phyloP scores from a whole-genome alignment of 257 asterid genomes.

The Fraxinus quadrangulata region DNA sequence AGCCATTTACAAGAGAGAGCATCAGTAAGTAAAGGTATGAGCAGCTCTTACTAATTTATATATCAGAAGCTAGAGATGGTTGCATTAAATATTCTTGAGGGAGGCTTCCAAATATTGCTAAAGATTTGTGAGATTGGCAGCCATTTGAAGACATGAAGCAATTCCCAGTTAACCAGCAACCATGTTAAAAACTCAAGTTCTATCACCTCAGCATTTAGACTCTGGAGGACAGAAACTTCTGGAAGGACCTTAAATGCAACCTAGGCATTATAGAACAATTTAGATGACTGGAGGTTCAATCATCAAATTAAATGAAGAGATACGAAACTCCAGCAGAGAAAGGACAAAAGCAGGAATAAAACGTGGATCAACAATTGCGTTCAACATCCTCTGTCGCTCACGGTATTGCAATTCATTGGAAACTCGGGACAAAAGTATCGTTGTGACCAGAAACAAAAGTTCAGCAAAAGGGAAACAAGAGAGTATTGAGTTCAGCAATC shows the following conservation, averaged over 20 bases:
- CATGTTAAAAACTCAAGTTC: slow-evolving; percentile 53
- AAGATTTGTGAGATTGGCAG: slow-evolving; percentile 44
- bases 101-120: slow-evolving; percentile 62
- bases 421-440: background rate
- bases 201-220: slow-evolving; percentile 39
- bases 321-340: background rate
- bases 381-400: background rate
- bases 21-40: background rate
- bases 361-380: background rate
- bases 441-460: background rate
- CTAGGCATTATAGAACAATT: background rate
- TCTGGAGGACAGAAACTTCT: background rate
- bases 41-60: background rate
- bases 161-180: slow-evolving; percentile 36
- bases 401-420: too few species aligned
- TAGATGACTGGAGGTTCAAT: background rate
- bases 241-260: background rate
- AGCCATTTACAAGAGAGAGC: background rate
- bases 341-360: background rate
- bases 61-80: slow-evolving; percentile 6
- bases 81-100: slow-evolving; percentile 47
- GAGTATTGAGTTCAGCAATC: background rate
- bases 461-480: background rate
- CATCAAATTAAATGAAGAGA: background rate
- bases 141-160: slow-evolving; percentile 56